These are phyloP conservation scores for Saccharomyces hybrid DNA, from an alignment of 1,139 yeast species.

Conservation along the genomic window DNA sequence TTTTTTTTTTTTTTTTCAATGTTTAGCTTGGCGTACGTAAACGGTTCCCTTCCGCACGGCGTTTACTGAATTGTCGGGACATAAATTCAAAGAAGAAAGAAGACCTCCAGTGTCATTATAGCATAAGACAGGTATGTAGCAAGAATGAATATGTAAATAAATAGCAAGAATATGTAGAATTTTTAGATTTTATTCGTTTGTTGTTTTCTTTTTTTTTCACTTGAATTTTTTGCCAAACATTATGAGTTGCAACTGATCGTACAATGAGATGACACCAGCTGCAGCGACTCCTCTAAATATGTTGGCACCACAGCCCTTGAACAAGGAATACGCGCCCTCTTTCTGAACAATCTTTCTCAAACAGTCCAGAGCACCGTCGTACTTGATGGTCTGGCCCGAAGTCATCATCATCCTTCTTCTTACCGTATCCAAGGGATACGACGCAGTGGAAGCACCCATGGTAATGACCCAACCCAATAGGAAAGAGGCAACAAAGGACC, in stretches of 20 bases:
- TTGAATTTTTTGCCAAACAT: slow-evolving; percentile 67
- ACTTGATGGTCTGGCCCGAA: slow-evolving; percentile 72
- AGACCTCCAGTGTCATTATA: not conserved
- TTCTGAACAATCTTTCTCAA: slow-evolving; percentile 62
- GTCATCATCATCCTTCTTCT: slow-evolving; percentile 90
- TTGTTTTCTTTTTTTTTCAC: slow-evolving; percentile 20
- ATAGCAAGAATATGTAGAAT: not conserved
- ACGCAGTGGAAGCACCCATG: slow-evolving; percentile 72
- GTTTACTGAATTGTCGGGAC: not conserved
- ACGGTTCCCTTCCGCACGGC: not conserved
- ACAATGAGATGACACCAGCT: slow-evolving; percentile 77
- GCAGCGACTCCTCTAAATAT: slow-evolving; percentile 84
- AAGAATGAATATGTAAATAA: not conserved
- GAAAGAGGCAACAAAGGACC: slow-evolving; percentile 68
- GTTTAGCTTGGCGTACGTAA: not conserved
- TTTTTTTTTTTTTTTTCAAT: not conserved
- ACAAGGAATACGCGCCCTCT: slow-evolving; percentile 64
- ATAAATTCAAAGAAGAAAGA: not conserved
- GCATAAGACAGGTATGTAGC: not conserved
- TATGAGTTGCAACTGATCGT: slow-evolving; percentile 71
- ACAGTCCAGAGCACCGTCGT: slow-evolving; percentile 69
- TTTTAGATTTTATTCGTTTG: not conserved
- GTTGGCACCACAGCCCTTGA: slow-evolving; percentile 87
- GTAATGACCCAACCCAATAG: slow-evolving; percentile 73
- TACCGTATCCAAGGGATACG: slow-evolving; percentile 75